A percentile compares a stretch with the other conserved stretches of the same genome.
Conservation (phyloP, 139 green algal species). For the Astrephomene gubernaculifera region DNA sequence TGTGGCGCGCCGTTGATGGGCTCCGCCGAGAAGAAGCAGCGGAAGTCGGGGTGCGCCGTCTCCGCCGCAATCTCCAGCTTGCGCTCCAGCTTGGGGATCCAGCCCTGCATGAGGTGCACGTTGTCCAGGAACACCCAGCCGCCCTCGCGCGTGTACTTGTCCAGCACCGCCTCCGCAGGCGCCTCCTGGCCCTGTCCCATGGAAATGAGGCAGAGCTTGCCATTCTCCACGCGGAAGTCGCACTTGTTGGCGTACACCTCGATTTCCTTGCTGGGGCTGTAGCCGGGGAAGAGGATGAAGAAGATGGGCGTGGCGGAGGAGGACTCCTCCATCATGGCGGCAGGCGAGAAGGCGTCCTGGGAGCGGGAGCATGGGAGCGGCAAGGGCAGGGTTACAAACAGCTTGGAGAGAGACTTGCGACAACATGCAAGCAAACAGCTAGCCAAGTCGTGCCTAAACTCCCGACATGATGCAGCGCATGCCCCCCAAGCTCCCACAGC, state of each 20-base stretch:
- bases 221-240: constrained; percentile 79
- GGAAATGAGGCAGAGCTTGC: constrained; percentile 84
- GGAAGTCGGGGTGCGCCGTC: constrained; percentile 86
- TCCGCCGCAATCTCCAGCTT: constrained; percentile 89
- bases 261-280: constrained; percentile 89
- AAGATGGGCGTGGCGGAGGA: constrained; percentile 83
- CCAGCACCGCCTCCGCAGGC: constrained; percentile 82
- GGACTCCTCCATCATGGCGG: constrained; percentile 78
- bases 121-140: constrained; percentile 95
- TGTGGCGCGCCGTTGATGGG: constrained; percentile 89
- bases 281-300: constrained; percentile 93
- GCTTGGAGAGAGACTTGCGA: too few species aligned
- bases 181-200: constrained; percentile 92
- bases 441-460: too few species aligned
- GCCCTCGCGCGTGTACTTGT: constrained; percentile 87
- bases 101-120: constrained; percentile 91
- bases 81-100: constrained; percentile 87
- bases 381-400: too few species aligned
- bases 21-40: constrained; percentile 93
- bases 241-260: constrained; percentile 80
- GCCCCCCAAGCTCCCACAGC: too few species aligned
- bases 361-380: background rate
- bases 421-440: too few species aligned
- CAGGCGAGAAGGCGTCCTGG: constrained; percentile 80
- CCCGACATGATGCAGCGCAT: too few species aligned